Evolutionary conservation across 2,329 filamentous ascomycete species (phyloP).

Genomic region (Diaporthe longicolla): DNA sequence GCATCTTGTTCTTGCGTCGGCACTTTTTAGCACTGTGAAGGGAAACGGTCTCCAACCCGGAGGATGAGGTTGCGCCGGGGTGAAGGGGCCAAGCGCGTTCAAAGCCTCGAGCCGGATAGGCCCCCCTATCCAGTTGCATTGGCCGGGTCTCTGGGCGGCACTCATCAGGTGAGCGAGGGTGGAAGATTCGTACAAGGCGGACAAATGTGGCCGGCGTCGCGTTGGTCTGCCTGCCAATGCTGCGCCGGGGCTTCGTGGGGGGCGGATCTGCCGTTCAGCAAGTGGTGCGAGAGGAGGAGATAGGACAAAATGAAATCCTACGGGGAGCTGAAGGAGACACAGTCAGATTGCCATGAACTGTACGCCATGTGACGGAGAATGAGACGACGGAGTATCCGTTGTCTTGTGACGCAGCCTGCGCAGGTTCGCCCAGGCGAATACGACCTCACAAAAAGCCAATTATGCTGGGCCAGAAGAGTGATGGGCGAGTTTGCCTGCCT

Average conservation of each 20-base stretch:
- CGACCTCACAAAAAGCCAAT: background rate
- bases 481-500: conserved; percentile 9
- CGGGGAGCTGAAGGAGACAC: background rate
- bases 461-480: background rate
- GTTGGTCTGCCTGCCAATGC: conserved; percentile 16
- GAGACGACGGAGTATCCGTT: conserved; percentile 18
- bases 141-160: conserved; percentile 8
- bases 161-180: background rate
- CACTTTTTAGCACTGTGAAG: background rate
- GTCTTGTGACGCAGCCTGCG: conserved; percentile 17
- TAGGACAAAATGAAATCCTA: conserved; percentile 9
- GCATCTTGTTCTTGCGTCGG: conserved; percentile 8
- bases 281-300: background rate
- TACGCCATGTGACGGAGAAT: conserved; percentile 24
- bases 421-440: conserved; percentile 2
- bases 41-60: background rate
- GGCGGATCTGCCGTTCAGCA: conserved; percentile 13
- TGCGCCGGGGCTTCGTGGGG: conserved; percentile 16
- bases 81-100: background rate
- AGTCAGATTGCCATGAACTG: conserved; percentile 2
- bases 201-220: conserved; percentile 16
- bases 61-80: background rate
- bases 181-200: background rate
- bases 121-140: background rate
- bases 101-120: background rate